Evolutionary conservation across 2,329 filamentous ascomycete species (phyloP), one percentile per base, ranked within the genome.

Genomic region (Aurifilum marmelostoma): DNA sequence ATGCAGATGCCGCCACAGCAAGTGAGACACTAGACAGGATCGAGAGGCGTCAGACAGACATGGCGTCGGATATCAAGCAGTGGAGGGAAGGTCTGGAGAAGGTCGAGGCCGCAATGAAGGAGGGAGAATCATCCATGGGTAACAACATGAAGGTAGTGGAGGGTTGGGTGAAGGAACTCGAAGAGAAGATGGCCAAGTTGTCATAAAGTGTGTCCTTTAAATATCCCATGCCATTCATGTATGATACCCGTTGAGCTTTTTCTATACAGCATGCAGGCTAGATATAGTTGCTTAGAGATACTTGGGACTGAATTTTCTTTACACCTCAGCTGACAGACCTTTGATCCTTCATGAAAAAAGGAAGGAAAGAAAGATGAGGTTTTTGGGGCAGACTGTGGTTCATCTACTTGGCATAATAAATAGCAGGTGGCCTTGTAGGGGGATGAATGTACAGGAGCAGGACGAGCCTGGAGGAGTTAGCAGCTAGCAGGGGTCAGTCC

Each of bases 61-160:
- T 96, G 88, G 89, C 90, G 32, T 84, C 85, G 6, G 96, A 98
- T 78, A 90, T 99, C 69, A 73, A 73, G 69, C 66, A 69, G 58
- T 71, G 68, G 72, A 70, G 64, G 64, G 69, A 70, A 24, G 68
- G 71, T n/a, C 65, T 73, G 47, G 73, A 72, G 69, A 68, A 68
- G 56, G 69, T 72, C 27, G 69, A 72, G 67, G 82, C 83, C 67
- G 89, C 91, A 34, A 89, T 98, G 75, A 84, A 84, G 71, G 87
- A 91, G 70, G 89, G 91, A 4, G 90, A 92, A 76, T 83, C 83
- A 37, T 86, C 89, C 4, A 91, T 97, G 83, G 88, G 88, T 73
- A 87, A 85, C 64, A 99, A 99, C 79, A 89, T 94, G 79, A 89
- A 91, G 74, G 86, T 92, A n/a, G 90, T 98, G 71, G 92, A 95